Conservation (phyloP, 2,329 filamentous ascomycete species). For the Pseudopyrenochaeta lycopersici region DNA sequence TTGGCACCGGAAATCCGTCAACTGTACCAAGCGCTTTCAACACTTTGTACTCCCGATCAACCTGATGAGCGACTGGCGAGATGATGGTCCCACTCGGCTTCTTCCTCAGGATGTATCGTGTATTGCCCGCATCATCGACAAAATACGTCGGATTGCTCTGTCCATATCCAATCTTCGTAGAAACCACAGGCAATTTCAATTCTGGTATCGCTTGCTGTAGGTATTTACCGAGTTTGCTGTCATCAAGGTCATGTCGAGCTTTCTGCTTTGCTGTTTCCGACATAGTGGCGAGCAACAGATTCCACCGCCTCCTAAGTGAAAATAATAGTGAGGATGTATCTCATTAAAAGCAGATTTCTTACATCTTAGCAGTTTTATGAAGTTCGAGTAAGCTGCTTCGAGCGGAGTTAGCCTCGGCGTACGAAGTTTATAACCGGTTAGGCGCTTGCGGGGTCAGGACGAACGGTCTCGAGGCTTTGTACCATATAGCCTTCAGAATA, state of each 20-base stretch:
- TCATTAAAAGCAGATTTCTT: not conserved
- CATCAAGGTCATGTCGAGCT: conserved; percentile 40
- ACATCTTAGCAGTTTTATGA: conserved; percentile 3
- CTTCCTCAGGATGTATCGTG: conserved; percentile 88
- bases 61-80: conserved; percentile 91
- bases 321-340: not conserved
- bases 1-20: conserved; percentile 87
- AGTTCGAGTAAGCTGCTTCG: conserved; percentile 19
- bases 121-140: conserved; percentile 71
- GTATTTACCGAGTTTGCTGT: conserved; percentile 39
- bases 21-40: conserved; percentile 76
- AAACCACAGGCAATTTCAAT: conserved; percentile 35
- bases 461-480: not conserved
- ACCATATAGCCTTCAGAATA: too few relatives aligned
- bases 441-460: conserved; percentile 16
- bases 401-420: conserved; percentile 31
- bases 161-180: conserved; percentile 85
- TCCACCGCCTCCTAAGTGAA: not conserved
- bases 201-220: conserved; percentile 35
- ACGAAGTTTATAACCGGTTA: conserved; percentile 7
- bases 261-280: conserved; percentile 19
- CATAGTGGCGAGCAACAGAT: conserved; percentile 11
- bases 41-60: conserved; percentile 92
- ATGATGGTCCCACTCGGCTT: conserved; percentile 92
- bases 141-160: conserved; percentile 98